Conservation (phyloP, 805 yeast genomes). For the Wickerhamiella shivajii region DNA sequence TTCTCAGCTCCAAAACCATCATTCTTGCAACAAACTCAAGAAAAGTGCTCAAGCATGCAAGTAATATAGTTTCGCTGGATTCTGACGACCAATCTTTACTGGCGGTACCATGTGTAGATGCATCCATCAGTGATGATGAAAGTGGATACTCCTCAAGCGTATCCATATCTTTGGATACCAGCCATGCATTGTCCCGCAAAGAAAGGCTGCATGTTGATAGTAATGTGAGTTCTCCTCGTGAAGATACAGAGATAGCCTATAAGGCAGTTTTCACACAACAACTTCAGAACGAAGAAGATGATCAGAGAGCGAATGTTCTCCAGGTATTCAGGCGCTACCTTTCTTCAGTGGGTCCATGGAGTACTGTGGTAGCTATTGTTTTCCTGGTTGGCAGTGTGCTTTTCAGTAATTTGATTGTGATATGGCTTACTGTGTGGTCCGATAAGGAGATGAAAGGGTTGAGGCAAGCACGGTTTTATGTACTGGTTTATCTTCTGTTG, state of each 20-base stretch:
- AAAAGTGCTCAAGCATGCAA: constrained; percentile 49
- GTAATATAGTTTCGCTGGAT: constrained; percentile 45
- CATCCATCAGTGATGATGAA: neutral
- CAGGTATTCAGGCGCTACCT: constrained; percentile 11
- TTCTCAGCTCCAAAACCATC: constrained; percentile 51
- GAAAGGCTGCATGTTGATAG: neutral
- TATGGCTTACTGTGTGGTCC: constrained; percentile 17
- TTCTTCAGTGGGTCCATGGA: constrained; percentile 6
- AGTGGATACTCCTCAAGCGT: no score
- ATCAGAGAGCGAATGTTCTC: constrained; percentile 4
- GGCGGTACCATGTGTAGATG: constrained; percentile 23
- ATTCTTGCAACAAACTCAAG: constrained; percentile 68
- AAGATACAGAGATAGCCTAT: neutral
- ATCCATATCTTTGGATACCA: no score
- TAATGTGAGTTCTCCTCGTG: neutral
- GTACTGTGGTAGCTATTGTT: constrained; percentile 1
- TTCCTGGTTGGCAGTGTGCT: constrained; percentile 7
- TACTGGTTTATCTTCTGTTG: constrained; percentile 11
- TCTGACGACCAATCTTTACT: constrained; percentile 31
- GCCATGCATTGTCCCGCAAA: neutral
- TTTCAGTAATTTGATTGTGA: constrained; percentile 8
- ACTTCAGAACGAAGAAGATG: constrained; percentile 4
- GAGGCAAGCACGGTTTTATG: constrained; percentile 11
- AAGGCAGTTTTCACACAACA: neutral
- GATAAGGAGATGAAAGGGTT: constrained; percentile 12